Conservation (phyloP, 805 yeast genomes). For the Ogataea nakhonphanomensis region DNA sequence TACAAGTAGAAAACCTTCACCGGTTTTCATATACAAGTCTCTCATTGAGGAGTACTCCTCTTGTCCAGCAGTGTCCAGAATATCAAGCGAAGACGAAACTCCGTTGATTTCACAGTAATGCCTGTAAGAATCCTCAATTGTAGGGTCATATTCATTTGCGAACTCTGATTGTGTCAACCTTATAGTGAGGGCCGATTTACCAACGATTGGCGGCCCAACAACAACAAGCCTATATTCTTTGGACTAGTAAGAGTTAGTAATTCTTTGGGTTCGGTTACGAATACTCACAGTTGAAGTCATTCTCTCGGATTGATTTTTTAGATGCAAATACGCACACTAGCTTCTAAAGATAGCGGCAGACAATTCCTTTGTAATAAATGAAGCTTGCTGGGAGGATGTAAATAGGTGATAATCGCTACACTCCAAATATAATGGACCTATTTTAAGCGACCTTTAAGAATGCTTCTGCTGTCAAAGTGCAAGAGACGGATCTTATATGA, state of each 20-base stretch:
- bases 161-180: slow-evolving; percentile 93
- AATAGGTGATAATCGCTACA: too few relatives aligned
- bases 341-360: too few relatives aligned
- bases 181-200: slow-evolving; percentile 93
- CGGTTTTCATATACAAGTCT: slow-evolving; percentile 94
- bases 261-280: background rate
- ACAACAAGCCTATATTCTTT: slow-evolving; percentile 90
- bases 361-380: too few relatives aligned
- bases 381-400: too few relatives aligned
- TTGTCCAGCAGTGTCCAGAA: slow-evolving; percentile 97
- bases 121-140: slow-evolving; percentile 89
- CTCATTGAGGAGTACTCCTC: slow-evolving; percentile 93
- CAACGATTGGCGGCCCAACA: slow-evolving; percentile 99
- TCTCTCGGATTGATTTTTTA: background rate
- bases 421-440: too few relatives aligned
- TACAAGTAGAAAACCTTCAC: slow-evolving; percentile 88
- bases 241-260: slow-evolving; percentile 13
- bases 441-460: background rate
- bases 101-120: slow-evolving; percentile 84
- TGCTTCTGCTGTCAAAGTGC: background rate
- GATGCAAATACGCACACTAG: background rate
- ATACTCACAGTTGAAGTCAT: slow-evolving; percentile 12
- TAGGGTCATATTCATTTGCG: slow-evolving; percentile 97
- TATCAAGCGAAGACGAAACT: slow-evolving; percentile 75
- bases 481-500: background rate